Evolutionary conservation across 305 asterid species (phyloP), one percentile per base, ranked within the genome.

Genomic region (Solanum hybrid): DNA sequence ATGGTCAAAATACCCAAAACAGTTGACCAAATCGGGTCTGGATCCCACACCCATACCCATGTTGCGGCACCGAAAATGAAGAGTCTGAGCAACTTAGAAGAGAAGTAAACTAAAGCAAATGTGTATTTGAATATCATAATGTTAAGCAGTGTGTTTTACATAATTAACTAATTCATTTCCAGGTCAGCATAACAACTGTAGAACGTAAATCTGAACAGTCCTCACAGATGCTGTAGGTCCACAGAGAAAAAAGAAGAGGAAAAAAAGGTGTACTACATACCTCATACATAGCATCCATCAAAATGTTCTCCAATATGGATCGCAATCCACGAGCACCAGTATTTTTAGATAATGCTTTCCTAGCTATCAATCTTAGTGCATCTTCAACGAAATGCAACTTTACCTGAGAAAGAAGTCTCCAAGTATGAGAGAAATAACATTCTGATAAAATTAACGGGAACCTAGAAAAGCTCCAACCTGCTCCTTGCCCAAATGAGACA

Each of bases 221-320:
- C 14, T 85, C 77, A 22, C 88, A 86, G 42, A 33, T 18, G 31
- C 34, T 22, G 33, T 34, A 86, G 75, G 77, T 57, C 24, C 29
- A 86, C 14, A 4, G 67, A 42, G 71, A 35, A 46, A 42, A 46
- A 28, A 26, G 80, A 35, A 16, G 35, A 34, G 26, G 8, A 69
- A 14, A 76, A 88, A 71, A 71, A 75, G 67, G 51, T 29, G 33
- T 29, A 88, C 85, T n/a, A 87, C 93, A 87, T 89, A 97, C 99
- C 99, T 97, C 99, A 74, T 95, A 97, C 99, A 97, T 97, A 46
- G 99, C 96, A 80, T 97, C 99, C 99, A 96, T 97, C 94, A 97
- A 92, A 69, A 96, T 92, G 37, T 91, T 95, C 93, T 97, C 99
- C 93, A 97, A 85, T 96, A 96, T 95, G 89, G 99, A 92, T 73